Base-by-base conservation (phyloP, 2,329 filamentous ascomycete genomes). In the Phialophora macrospora region DNA sequence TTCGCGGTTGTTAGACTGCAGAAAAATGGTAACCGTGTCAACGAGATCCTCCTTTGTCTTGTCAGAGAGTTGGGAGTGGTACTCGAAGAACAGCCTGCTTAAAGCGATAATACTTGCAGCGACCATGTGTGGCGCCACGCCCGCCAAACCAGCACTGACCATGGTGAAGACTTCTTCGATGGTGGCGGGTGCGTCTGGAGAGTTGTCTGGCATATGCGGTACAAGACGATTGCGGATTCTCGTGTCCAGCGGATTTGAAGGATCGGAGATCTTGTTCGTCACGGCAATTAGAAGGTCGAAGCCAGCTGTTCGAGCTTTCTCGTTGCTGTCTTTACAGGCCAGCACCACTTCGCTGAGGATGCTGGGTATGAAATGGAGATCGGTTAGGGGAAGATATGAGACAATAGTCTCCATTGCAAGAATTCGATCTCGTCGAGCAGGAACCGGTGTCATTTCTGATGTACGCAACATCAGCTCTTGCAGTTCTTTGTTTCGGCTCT, bases 91-190 rank as follows among this genome's bases (percentile, higher is more conserved):
- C 28, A 97, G 88, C n/a, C 95, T 88, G 14, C 93, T 95, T 44
- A 99, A 85, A 14, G 95, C 94, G 0, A 93, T 98, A 75, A 99
- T 93, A n/a, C 92, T 93, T 0, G 95, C 95, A 6, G 92, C 96
- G 68, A 98, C 93, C 93, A 98, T 97, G 80, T 98, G 94, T 34
- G 95, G 93, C 11, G 93, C 94, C 73, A 89, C 90, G 63, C 93
- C 94, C 1, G 94, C 95, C 60, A 99, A 85, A 80, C 95, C 95
- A 56, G 95, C 95, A 71, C 92, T 96, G 32, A 98, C 91, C 95
- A 99, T 99, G 62, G 94, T 97, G 81, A 98, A 92, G 80, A 93
- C 98, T 78, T 98, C 95, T 74, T 98, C 94, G 44, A 99, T 86
- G 49, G 86, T 93, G 22, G 95, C 94, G 2, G 86, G 83, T 3